Evolutionary conservation across 805 yeast genomes (phyloP).

Genomic region (Yamadazyma laniorum): DNA sequence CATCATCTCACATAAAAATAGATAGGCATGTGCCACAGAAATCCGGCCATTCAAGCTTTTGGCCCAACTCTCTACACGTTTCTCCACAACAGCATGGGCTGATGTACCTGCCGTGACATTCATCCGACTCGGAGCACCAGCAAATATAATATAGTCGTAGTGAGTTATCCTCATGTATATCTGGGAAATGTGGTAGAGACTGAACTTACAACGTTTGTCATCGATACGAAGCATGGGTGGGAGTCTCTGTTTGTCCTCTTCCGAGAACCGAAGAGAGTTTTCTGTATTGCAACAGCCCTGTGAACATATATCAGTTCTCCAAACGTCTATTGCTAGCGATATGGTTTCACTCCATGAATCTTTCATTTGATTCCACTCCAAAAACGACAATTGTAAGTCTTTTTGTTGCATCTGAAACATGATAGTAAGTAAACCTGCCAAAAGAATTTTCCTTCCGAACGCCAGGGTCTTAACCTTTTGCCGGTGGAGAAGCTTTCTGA

Average conservation of each 20-base stretch:
- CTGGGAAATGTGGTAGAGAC: constrained; percentile 28
- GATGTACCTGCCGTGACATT: constrained; percentile 56
- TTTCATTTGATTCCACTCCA: constrained; percentile 24
- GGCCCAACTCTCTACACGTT: constrained; percentile 54
- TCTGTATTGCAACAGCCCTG: constrained; percentile 17
- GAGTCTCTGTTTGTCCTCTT: constrained; percentile 9
- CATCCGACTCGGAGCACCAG: constrained; percentile 33
- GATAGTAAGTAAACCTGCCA: constrained; percentile 23
- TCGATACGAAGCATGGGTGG: constrained; percentile 21
- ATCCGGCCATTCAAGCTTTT: constrained; percentile 46
- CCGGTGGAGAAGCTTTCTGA: constrained; percentile 21
- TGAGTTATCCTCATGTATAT: constrained; percentile 28
- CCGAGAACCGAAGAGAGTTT: constrained; percentile 13
- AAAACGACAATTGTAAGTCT: constrained; percentile 23
- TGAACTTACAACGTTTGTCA: constrained; percentile 25
- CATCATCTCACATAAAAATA: constrained; percentile 61
- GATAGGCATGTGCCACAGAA: constrained; percentile 59
- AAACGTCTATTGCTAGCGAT: constrained; percentile 28
- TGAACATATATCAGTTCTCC: constrained; percentile 24
- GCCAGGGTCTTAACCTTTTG: constrained; percentile 20
- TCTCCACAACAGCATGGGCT: constrained; percentile 49
- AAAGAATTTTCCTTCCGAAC: constrained; percentile 23
- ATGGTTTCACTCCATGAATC: constrained; percentile 28
- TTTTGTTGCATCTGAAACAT: constrained; percentile 28
- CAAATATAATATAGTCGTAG: constrained; percentile 28